Percentiles rank a stretch among this genome's conserved stretches.
Evolutionary conservation across 495 filamentous ascomycete species (phyloP).

Genomic region (Xylaria venustula): DNA sequence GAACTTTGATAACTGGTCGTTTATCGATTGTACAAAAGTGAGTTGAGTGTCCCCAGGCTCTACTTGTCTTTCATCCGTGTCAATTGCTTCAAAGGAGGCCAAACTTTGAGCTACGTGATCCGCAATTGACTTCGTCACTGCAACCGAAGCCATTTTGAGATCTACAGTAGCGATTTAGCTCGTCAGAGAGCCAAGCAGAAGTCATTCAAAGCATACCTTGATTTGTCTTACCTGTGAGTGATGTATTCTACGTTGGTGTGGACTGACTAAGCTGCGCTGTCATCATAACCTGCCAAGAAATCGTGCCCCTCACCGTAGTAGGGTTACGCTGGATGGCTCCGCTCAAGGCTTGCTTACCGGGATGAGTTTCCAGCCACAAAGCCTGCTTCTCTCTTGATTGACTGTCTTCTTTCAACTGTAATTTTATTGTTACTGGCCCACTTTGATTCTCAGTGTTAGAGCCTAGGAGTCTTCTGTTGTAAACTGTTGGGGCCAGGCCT

Average conservation of each 20-base stretch:
- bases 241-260: neutral
- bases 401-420: no score
- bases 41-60: neutral
- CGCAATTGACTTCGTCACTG: neutral
- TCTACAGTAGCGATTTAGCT: neutral
- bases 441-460: neutral
- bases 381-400: no score
- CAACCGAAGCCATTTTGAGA: neutral
- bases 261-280: neutral
- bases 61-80: neutral
- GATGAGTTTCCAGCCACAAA: neutral
- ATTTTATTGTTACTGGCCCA: no score
- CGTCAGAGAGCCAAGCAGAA: neutral
- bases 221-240: neutral
- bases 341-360: neutral
- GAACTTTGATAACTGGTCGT: slow-evolving; percentile 38
- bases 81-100: slow-evolving; percentile 3
- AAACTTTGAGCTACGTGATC: neutral
- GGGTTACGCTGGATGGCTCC: slow-evolving; percentile 5
- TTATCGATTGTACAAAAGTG: neutral
- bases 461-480: neutral
- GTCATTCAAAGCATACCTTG: neutral
- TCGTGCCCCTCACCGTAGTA: neutral
- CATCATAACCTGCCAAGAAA: neutral
- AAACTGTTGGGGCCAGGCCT: neutral